Evolutionary conservation across 306 rosid genomes (phyloP), one percentile per base, ranked within the genome.

Genomic region (Dryas drummondii): DNA sequence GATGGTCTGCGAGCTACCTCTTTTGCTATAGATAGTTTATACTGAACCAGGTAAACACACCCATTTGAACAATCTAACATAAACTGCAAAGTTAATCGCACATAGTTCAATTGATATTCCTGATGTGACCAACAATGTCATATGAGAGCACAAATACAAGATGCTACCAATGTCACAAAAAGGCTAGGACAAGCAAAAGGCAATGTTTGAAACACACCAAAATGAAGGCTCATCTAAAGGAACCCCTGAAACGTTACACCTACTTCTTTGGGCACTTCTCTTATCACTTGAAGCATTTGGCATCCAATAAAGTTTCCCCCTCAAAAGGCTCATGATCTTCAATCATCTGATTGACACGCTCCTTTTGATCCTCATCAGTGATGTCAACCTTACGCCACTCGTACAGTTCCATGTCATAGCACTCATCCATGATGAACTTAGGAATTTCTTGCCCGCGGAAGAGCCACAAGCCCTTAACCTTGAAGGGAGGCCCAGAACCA

Each of bases 401-500:
- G 2, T 88, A 90, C 9, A 90, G 96, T 74, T 92, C 96, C 96
- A 92, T 92, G 71, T 88, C 97, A 57, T 90, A 92, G 82, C 97
- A 90, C 79, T 92, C 96, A 9, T 90, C 84, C 0, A 88, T 49
- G 27, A 92, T 88, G 83, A 88, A 92, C 75, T 90, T 54, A 0
- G 97, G 96, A 68, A 92, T 68, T 71, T 86, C 93, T 70, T 79
- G 89, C 44, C 97, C 96, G 26, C 96, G 90, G 88, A 92, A 88
- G 72, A 92, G 93, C 97, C 96, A 92, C 72, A 92, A 79, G 11
- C 96, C 96, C 81, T 92, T 90, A 86, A 90, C 96, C 83, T 92
- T 92, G 74, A 79, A 90, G 9, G 97, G 97, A 11, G 92, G 79
- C 77, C 74, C 83, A 9, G 96, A 88, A 37, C 93, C 92, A 9